Conservation (phyloP, 1,284 basidiomycete species). For the Meira nashicola region DNA sequence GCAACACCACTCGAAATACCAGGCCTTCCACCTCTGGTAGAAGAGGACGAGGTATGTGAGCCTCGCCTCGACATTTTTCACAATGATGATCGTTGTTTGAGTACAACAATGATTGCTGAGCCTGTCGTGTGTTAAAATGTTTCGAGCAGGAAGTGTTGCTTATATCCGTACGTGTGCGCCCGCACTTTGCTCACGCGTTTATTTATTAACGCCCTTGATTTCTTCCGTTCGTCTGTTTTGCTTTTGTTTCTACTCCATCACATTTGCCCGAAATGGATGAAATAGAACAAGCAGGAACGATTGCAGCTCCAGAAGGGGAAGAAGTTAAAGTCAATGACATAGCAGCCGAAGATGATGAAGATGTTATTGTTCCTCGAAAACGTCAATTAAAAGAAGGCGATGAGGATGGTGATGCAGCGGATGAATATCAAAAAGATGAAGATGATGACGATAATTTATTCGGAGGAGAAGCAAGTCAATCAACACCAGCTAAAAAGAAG, state of each 20-base stretch:
- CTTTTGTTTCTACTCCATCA: no score
- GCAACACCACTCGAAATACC: neutral
- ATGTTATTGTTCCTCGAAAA: neutral
- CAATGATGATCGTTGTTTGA: no score
- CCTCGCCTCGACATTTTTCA: constrained; percentile 4
- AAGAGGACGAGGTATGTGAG: constrained; percentile 2
- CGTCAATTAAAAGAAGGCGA: neutral
- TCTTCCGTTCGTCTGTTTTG: no score
- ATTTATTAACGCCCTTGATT: no score
- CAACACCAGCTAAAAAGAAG: neutral
- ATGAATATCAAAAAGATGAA: neutral
- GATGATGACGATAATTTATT: neutral
- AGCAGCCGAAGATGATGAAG: neutral
- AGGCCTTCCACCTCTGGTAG: neutral
- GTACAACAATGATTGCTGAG: no score
- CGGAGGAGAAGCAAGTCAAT: neutral
- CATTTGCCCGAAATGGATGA: no score
- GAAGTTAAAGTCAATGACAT: neutral
- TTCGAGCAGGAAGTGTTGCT: no score
- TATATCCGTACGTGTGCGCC: no score
- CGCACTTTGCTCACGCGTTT: no score
- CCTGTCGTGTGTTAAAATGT: no score
- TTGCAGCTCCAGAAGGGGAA: no score
- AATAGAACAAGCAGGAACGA: no score
- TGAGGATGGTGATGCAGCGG: neutral